These are phyloP conservation scores for Triticum aestivum DNA, from an alignment of 176 grass and related monocot species.

Conservation along the genomic window DNA sequence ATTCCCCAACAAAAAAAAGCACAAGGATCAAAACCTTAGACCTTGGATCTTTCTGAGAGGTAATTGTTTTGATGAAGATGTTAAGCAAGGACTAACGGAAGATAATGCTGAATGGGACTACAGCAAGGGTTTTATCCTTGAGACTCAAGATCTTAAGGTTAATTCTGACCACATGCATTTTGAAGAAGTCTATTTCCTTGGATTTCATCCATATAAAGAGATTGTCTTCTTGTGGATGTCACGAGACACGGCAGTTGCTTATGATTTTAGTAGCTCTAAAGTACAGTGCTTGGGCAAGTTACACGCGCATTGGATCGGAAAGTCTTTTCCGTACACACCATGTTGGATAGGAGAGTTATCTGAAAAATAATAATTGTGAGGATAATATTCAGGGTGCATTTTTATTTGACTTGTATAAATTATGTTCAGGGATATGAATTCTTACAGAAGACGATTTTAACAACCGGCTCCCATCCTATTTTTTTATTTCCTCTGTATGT, in stretches of 20 bases:
- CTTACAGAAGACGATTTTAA: no score
- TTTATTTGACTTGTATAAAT: no score
- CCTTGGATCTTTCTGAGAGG: neutral
- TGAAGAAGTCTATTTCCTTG: neutral
- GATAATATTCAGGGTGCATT: no score
- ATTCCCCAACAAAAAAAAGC: no score
- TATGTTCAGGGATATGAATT: no score
- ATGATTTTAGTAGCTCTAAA: neutral
- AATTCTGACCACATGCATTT: no score
- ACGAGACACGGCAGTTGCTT: neutral
- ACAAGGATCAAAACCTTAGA: neutral
- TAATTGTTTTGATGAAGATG: neutral
- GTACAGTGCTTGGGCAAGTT: neutral
- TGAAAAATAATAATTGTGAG: neutral
- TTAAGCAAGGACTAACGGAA: neutral
- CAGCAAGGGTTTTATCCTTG: neutral
- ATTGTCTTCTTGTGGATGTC: neutral
- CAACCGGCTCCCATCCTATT: neutral
- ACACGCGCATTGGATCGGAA: neutral
- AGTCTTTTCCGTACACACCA: neutral
- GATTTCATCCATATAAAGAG: conserved; percentile 2
- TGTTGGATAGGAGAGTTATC: neutral
- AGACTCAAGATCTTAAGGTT: neutral
- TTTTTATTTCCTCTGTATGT: neutral
- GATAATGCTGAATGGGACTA: neutral